phyloP scores from a whole-genome alignment of 176 grass and related monocot genomes.

The Aegilops sharonensis region DNA sequence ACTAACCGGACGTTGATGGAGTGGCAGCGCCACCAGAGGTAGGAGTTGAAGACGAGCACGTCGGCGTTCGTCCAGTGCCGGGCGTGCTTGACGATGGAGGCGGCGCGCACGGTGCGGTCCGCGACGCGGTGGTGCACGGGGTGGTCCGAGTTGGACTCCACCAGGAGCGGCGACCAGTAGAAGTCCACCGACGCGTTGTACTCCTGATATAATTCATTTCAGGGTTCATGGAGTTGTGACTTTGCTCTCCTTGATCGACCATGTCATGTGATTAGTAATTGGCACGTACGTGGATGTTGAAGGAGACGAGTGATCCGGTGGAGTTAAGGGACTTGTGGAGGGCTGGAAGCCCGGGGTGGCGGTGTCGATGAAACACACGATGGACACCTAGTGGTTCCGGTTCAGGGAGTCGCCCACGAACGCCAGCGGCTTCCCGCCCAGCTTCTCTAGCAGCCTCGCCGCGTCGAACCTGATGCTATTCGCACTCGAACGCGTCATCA shows the following conservation, averaged over 20 bases:
- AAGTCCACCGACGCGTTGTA: constrained; percentile 78
- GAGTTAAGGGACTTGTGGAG: constrained; percentile 47
- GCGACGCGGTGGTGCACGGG: constrained; percentile 51
- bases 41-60: constrained; percentile 86
- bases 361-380: constrained; percentile 80
- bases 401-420: constrained; percentile 91
- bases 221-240: neutral
- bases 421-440: constrained; percentile 53
- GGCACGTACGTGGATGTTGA: constrained; percentile 53
- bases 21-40: constrained; percentile 67
- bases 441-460: constrained; percentile 47
- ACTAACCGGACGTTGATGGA: constrained; percentile 68
- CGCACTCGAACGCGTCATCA: no score
- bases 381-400: constrained; percentile 82
- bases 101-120: constrained; percentile 54
- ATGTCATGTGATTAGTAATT: no score
- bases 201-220: constrained; percentile 32
- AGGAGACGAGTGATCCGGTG: constrained; percentile 49
- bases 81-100: constrained; percentile 65
- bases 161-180: constrained; percentile 86
- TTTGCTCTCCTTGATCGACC: neutral
- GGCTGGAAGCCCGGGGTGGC: constrained; percentile 18
- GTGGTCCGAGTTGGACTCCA: constrained; percentile 88
- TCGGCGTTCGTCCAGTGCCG: constrained; percentile 58
- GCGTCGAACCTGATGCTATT: constrained; percentile 53